Evolutionary conservation across 2,329 filamentous ascomycete species (phyloP), one percentile per base, ranked within the genome.

Genomic region (Simplicillium aogashimaense): DNA sequence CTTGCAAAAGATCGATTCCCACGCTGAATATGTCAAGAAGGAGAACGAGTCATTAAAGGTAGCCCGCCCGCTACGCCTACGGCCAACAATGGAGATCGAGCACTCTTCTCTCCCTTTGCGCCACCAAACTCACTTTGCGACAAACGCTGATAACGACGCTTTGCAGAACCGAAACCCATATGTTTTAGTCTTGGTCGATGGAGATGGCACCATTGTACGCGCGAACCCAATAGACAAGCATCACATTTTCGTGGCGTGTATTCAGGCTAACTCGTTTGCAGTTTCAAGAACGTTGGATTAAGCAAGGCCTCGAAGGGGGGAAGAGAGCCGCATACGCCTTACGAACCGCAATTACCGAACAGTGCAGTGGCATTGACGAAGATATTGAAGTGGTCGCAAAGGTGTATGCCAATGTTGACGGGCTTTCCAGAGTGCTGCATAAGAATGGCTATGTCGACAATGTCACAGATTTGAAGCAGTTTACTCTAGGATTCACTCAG

Each of bases 181-280:
- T 54, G 64, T 80, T 50, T 57, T 75, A 47, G 67, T 79, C 31
- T 53, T 81, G 47, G 71, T 83, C 48, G 78, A 82, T 53, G 78
- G 77, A 30, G 72, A 83, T 54, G 74, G 75, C 35, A 65, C 80
- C 43, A 61, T 80, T 55, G 77, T 81, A 50, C 40, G 52, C 30
- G 38, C 34, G 20, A 25, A 25, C 20, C 20, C 20, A 25, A 25
- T 25, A 25, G 9, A 25, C 5, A 6, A 25, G 6, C 20, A 5
- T 6, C 20, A 6, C 20, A 9, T 6, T 25, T 25, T 25, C 6
- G 5, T 25, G 9, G 9, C 9, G 20, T 25, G 20, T 9, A 25
- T 6, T 25, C n/a, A n/a, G 20, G 9, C 20, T 25, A 9, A 25
- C 20, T 25, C 20, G 5, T 5, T 18, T 10, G 32, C 51, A 81